Evolutionary conservation across 2,329 filamentous ascomycete genomes (phyloP).

Genomic region (Aspergillus spinulosporus): DNA sequence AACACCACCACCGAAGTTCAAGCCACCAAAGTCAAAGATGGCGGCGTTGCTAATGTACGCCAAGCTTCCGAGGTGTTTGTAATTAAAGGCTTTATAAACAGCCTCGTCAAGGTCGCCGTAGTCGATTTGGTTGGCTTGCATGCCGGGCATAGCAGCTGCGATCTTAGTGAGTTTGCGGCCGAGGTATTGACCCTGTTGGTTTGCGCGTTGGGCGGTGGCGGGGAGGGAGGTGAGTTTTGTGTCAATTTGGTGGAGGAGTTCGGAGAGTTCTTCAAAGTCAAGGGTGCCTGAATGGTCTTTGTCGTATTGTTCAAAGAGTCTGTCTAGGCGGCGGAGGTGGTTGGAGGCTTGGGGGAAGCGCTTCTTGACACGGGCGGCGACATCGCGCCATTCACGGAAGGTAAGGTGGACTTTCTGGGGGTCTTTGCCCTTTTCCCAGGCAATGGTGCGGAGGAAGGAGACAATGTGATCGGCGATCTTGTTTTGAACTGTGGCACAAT

Average conservation of each 20-base stretch:
- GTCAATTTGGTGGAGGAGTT: slow-evolving; percentile 89
- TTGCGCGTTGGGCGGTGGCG: slow-evolving; percentile 91
- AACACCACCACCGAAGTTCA: slow-evolving; percentile 77
- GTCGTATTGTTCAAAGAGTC: slow-evolving; percentile 88
- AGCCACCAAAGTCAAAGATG: slow-evolving; percentile 84
- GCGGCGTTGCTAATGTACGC: slow-evolving; percentile 97
- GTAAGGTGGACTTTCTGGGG: slow-evolving; percentile 83
- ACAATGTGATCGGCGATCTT: slow-evolving; percentile 91
- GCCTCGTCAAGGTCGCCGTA: slow-evolving; percentile 91
- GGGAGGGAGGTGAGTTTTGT: slow-evolving; percentile 90
- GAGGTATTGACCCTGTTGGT: slow-evolving; percentile 93
- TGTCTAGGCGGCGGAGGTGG: slow-evolving; percentile 86
- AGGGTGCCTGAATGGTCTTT: slow-evolving; percentile 89
- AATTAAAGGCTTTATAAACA: slow-evolving; percentile 92
- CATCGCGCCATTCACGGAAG: slow-evolving; percentile 82
- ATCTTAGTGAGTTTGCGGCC: slow-evolving; percentile 93
- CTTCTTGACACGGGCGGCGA: slow-evolving; percentile 79
- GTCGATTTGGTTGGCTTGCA: slow-evolving; percentile 75
- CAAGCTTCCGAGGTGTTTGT: slow-evolving; percentile 84
- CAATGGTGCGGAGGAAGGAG: slow-evolving; percentile 81
- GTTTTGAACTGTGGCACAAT: slow-evolving; percentile 96
- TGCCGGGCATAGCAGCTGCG: slow-evolving; percentile 71
- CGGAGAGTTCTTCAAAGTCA: slow-evolving; percentile 86
- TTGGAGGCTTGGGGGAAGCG: slow-evolving; percentile 87
- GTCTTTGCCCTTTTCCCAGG: slow-evolving; percentile 89